Evolutionary conservation across 2,329 filamentous ascomycete genomes (phyloP).

Genomic region (Claviceps paspali): DNA sequence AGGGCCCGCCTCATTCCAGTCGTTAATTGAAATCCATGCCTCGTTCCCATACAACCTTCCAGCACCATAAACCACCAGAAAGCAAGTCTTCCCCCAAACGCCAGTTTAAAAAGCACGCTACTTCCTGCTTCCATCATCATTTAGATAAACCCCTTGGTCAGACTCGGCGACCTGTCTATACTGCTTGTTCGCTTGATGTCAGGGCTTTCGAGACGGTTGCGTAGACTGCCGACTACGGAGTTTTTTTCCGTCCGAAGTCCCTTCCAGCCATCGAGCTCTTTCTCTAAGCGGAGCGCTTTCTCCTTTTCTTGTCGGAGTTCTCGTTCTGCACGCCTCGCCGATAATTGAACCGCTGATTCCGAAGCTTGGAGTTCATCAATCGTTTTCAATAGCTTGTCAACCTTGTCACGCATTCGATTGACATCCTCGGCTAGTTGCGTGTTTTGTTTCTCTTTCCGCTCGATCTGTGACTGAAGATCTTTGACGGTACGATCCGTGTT

Average conservation of each 20-base stretch:
- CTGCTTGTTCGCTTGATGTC: constrained; percentile 52
- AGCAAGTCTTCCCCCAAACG: constrained; percentile 1
- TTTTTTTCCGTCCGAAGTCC: constrained; percentile 53
- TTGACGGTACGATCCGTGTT: constrained; percentile 90
- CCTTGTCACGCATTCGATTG: constrained; percentile 72
- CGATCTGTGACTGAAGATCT: constrained; percentile 82
- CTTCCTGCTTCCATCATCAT: background rate
- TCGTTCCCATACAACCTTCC: background rate
- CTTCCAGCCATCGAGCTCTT: constrained; percentile 76
- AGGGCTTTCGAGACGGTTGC: constrained; percentile 23
- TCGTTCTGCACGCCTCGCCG: constrained; percentile 71
- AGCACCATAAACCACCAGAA: background rate
- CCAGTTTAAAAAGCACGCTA: background rate
- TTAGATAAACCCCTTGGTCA: constrained; percentile 55
- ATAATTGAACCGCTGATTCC: constrained; percentile 68
- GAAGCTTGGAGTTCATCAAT: constrained; percentile 89
- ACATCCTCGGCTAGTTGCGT: constrained; percentile 70
- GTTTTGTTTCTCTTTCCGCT: constrained; percentile 83
- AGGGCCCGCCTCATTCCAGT: constrained; percentile 5
- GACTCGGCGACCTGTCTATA: constrained; percentile 45
- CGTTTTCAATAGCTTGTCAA: constrained; percentile 72
- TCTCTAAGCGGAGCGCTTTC: constrained; percentile 64
- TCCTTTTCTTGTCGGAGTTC: constrained; percentile 83
- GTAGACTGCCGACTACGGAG: constrained; percentile 25
- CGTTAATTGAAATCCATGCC: constrained; percentile 1